Evolutionary conservation across 306 rosid genomes (phyloP).

Genomic region (Neltuma alba): DNA sequence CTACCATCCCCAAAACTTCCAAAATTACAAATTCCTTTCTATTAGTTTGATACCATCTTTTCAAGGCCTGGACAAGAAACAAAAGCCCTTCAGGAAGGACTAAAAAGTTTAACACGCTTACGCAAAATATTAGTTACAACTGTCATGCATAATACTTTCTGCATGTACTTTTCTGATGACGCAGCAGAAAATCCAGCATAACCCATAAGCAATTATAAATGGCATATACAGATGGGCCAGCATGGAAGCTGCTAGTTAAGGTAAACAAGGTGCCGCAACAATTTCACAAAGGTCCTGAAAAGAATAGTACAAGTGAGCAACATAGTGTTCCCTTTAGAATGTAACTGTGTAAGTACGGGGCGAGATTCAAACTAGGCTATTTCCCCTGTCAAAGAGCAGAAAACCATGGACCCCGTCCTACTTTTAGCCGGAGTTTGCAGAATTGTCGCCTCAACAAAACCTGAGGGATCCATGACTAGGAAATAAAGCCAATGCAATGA

Average conservation of each 20-base stretch:
- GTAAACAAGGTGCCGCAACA: slow-evolving; percentile 13
- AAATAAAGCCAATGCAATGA: neutral
- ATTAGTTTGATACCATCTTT: neutral
- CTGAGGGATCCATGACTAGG: neutral
- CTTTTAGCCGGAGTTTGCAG: slow-evolving; percentile 28
- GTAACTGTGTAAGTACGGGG: neutral
- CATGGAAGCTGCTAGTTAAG: neutral
- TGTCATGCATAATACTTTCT: neutral
- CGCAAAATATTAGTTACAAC: neutral
- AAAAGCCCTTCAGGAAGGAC: neutral
- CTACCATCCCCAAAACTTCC: neutral
- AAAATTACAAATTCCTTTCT: neutral
- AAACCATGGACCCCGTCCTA: neutral
- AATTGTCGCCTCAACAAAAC: slow-evolving; percentile 1
- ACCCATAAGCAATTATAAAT: slow-evolving; percentile 14
- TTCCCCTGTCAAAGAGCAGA: neutral
- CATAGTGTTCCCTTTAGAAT: slow-evolving; percentile 19
- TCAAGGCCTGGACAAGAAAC: neutral
- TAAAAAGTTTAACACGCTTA: neutral
- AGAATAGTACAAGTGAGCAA: neutral
- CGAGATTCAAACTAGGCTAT: neutral
- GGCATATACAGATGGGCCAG: slow-evolving; percentile 21
- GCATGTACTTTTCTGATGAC: slow-evolving; percentile 13
- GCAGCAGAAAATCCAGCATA: neutral
- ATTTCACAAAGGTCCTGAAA: neutral